A percentile compares a stretch with the other conserved stretches of the same genome.
These are phyloP conservation scores for Oryza meridionalis DNA, from an alignment of 176 grass and related monocot genomes.

Conservation along the genomic window DNA sequence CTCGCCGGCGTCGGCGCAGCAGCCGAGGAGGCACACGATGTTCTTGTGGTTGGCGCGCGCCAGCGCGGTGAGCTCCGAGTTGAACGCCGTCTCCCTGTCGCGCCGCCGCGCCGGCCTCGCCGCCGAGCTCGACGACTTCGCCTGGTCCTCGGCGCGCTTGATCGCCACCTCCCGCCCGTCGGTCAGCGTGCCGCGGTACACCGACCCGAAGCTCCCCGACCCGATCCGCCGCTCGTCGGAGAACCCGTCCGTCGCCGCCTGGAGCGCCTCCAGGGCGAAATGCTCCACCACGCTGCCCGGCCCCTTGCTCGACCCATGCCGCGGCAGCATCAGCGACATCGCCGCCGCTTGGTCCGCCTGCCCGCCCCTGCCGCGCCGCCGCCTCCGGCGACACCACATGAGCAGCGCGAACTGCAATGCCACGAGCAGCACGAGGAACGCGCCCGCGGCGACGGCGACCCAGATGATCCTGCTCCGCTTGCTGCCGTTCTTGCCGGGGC, in stretches of 20 bases:
- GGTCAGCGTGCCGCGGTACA: constrained; percentile 68
- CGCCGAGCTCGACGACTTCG: constrained; percentile 49
- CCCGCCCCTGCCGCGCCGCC: background rate
- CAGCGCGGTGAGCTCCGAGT: constrained; percentile 77
- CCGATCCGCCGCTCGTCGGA: constrained; percentile 67
- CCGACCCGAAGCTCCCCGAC: constrained; percentile 87
- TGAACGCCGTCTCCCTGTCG: constrained; percentile 78
- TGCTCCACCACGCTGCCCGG: constrained; percentile 57
- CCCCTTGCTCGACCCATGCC: constrained; percentile 45
- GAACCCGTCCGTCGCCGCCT: constrained; percentile 63
- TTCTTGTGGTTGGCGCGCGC: constrained; percentile 91
- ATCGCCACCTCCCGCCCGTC: constrained; percentile 76
- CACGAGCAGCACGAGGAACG: constrained; percentile 29
- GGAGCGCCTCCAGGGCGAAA: constrained; percentile 56
- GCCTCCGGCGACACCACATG: constrained; percentile 31
- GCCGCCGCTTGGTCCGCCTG: background rate
- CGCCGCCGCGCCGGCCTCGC: constrained; percentile 45
- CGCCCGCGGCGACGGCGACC: constrained; percentile 31
- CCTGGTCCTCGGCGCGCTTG: constrained; percentile 65
- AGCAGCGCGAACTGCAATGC: constrained; percentile 33
- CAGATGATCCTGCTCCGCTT: constrained; percentile 35
- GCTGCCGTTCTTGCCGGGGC: background rate
- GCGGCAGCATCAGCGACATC: constrained; percentile 11
- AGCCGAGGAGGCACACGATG: constrained; percentile 83
- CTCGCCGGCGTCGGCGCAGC: constrained; percentile 71